Base-by-base conservation (phyloP, 1,284 basidiomycete genomes). In the Ustilago trichophora region DNA sequence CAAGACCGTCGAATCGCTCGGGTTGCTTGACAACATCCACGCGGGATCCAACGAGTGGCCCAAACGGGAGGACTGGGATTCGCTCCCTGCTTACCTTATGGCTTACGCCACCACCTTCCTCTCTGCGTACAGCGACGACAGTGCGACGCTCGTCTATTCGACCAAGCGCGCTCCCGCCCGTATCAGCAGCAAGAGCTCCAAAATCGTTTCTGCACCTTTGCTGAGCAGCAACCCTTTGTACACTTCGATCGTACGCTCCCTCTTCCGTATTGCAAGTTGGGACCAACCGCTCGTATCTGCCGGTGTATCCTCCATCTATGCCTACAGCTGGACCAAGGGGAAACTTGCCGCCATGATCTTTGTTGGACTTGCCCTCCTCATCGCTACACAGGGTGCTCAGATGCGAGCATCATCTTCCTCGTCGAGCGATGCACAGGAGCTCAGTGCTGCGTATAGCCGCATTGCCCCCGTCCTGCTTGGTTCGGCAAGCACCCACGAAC, bases 261-360 rank as follows among this genome's bases (percentile, higher is more conserved):
- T 75, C 9, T 22, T 51, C 13, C 44, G 52, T 15, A 38, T 72
- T 8, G 57, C 48, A 19, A 48, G 56, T 22, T 73, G 68, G 68
- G 53, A 71, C 2, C 46, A 46, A 27, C 67, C 71, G 11, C 8
- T 51, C 2, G 25, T 50, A 2, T 60, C 67, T 18, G 34, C 38
- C 3, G 37, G 42, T 19, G 59, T 56, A n/a, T 52, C 57, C 8
- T 32, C 31, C 1, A 25, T 44, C 31, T 75, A 74, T 41, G 43
- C 48, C 18, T 50, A 52, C 32, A 41, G 51, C 33, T 72, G 72
- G 68, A 38, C 38, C 13, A 59, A 62, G 21, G 68, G 67, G 7
- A 44, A 50, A 16, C 53, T 75, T 3, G 25, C 56, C 3, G 35
- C 59, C 0, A 26, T 60, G 31, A 11, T 50, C 2, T 29, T 63